Evolutionary conservation across 306 rosid genomes (phyloP), one percentile per base, ranked within the genome.

Genomic region (Cucurbita moschata): DNA sequence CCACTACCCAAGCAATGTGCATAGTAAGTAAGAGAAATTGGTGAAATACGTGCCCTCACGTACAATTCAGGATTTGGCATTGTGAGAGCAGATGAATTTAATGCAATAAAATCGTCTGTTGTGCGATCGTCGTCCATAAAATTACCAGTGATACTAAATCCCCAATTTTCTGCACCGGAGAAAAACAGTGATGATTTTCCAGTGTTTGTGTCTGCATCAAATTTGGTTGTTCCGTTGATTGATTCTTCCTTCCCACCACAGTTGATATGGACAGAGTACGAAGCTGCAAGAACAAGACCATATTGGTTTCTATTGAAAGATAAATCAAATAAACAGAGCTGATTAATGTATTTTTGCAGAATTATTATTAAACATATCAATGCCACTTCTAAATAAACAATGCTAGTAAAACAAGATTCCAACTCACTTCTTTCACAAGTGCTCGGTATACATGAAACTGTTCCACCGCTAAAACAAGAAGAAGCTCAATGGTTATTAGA

Each of bases 11-110:
- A 43, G 74, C 89, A 83, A 10, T 12, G 35, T 59, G 26, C 14
- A 10, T 15, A 49, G 39, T 81, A 83, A 43, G 89, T 88, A 44
- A 88, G 75, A 73, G 90, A 85, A 63, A 46, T 75, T 6, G 95
- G 86, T 73, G 96, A 86, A 82, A 87, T 78, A 6, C 90, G 95
- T 64, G 96, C 96, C 30, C 46, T 77, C 40, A 18, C 63, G 73
- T 90, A 90, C 23, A 88, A 78, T 66, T 82, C 68, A 66, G 80
- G 76, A 71, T 76, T 37, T 6, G 60, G 52, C 74, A 82, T 18
- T 1, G 75, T 15, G 56, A 86, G 86, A 42, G 14, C 43, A 5
- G 85, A 74, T 68, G 53, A 0, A 77, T 81, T 88, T 21, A 51
- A 15, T 60, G 12, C 14, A 4, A 14, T 72, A 56, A 70, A 82